Conservation (phyloP, 495 filamentous ascomycete species). For the Podospora comata region DNA sequence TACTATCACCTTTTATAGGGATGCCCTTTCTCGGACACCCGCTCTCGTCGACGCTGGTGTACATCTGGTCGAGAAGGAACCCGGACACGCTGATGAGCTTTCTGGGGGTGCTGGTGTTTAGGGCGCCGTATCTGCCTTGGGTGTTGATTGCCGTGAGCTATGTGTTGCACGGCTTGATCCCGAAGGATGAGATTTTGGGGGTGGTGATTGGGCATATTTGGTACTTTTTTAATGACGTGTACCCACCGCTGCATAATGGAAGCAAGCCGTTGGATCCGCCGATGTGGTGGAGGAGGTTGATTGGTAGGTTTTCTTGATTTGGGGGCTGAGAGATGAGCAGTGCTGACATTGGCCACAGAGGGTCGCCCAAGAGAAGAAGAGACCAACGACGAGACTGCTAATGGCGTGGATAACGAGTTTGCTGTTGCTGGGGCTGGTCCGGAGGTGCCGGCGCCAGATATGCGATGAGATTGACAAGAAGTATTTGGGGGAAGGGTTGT, state of each 20-base stretch:
- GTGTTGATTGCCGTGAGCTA: slow-evolving; percentile 89
- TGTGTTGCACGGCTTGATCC: slow-evolving; percentile 77
- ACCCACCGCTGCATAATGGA: slow-evolving; percentile 82
- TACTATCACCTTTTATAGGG: slow-evolving; percentile 76
- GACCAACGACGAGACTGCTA: slow-evolving; percentile 40
- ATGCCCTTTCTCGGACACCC: slow-evolving; percentile 92
- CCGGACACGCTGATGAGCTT: slow-evolving; percentile 89
- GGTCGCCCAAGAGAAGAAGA: slow-evolving; percentile 31
- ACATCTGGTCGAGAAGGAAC: slow-evolving; percentile 96
- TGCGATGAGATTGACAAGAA: slow-evolving; percentile 25
- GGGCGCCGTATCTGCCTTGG: slow-evolving; percentile 93
- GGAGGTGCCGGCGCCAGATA: slow-evolving; percentile 29
- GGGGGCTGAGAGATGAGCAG: background rate
- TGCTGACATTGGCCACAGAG: slow-evolving; percentile 28
- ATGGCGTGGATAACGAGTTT: slow-evolving; percentile 52
- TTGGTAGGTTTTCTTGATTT: slow-evolving; percentile 43
- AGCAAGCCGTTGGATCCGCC: slow-evolving; percentile 88
- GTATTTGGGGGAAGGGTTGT: background rate
- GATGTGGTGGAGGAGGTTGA: slow-evolving; percentile 83
- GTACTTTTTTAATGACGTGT: slow-evolving; percentile 98
- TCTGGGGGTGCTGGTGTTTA: slow-evolving; percentile 84
- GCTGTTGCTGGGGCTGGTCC: slow-evolving; percentile 43
- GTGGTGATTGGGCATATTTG: slow-evolving; percentile 92
- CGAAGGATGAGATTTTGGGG: slow-evolving; percentile 94
- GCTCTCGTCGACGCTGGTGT: slow-evolving; percentile 86